A percentile compares a stretch with the other conserved stretches of the same genome.
These are phyloP conservation scores for Heterobasidion annosum DNA, from an alignment of 1,284 basidiomycete species.

Conservation along the genomic window DNA sequence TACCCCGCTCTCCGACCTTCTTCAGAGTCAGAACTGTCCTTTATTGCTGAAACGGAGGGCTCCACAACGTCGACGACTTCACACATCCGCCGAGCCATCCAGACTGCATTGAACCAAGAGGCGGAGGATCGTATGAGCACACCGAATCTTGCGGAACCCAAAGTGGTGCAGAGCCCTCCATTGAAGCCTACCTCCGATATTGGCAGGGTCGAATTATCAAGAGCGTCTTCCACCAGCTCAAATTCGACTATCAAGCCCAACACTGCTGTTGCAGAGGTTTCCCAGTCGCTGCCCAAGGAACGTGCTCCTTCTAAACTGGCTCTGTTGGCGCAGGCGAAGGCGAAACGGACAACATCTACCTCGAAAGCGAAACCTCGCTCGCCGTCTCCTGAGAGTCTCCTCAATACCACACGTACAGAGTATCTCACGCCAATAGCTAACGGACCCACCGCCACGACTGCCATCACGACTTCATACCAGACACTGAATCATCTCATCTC, in stretches of 20 bases:
- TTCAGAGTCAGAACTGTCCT: conserved; percentile 39
- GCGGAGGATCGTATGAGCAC: conserved; percentile 12
- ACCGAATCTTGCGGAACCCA: conserved; percentile 1
- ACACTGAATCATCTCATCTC: conserved; percentile 37
- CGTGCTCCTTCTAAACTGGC: conserved; percentile 55
- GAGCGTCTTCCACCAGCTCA: conserved; percentile 7
- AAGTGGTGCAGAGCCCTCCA: conserved; percentile 2
- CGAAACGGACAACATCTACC: conserved; percentile 19
- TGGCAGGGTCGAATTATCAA: conserved; percentile 1
- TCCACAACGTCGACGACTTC: conserved; percentile 27
- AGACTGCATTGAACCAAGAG: conserved; percentile 32
- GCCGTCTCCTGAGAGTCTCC: conserved; percentile 12
- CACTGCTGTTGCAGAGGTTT: neutral
- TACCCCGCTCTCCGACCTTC: conserved; percentile 60
- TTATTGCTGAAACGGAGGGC: conserved; percentile 10
- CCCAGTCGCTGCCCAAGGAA: neutral
- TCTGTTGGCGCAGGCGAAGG: conserved; percentile 54
- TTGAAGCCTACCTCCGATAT: neutral
- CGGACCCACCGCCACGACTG: conserved; percentile 65
- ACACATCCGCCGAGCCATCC: conserved; percentile 52
- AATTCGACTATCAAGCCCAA: conserved; percentile 8
- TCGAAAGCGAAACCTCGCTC: conserved; percentile 17
- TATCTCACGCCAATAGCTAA: conserved; percentile 69
- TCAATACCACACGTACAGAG: conserved; percentile 44
- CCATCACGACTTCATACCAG: conserved; percentile 72